Base-by-base conservation (phyloP, 2,329 filamentous ascomycete genomes). In the Ceratocystis destructans region DNA sequence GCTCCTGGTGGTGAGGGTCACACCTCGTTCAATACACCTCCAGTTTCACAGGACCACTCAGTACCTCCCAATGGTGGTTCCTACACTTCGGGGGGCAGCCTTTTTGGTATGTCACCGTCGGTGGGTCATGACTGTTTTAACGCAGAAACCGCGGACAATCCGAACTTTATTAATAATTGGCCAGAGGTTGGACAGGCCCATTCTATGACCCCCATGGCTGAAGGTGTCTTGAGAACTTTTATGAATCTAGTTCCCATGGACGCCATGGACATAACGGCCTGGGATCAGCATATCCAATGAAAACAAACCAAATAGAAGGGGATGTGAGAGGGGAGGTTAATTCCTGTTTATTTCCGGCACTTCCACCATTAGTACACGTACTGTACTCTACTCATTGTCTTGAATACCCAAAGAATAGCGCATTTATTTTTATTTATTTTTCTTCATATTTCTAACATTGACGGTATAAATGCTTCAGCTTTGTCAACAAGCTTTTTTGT, bases 221-320 rank as follows among this genome's bases (percentile, higher is more conserved):
- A 85, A 62, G 82, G 82, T 0, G 78, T 86, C 55, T 73, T 86
- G 61, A 76, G 81, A 67, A 79, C 81, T 7, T 74, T 85, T 66
- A 82, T 84, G 79, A 80, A 79, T 65, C 79, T 85, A 75, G 80
- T 80, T 6, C 77, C 82, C 0, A 83, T 86, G 78, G 83, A 86
- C 69, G 79, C 79, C 10, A 83, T 86, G 80, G 82, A 83, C 69
- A 73, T 82, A 67, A 76, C 75, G 17, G 73, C 76, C 41, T 82
- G 80, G 80, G 79, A 80, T 67, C 73, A 72, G 7, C 69, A 70
- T 25, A 67, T 67, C 8, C 50, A 64, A 48, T 67, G 37, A 44
- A 41, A 59, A n/a, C 17, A 59, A 55, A 55, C 15, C 3, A 22
- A 20, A 53, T 12, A 22, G 8, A 53, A 59, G 33, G 28, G 28